Base-by-base conservation (phyloP, 2,329 filamentous ascomycete genomes). In the Blastomyces emzantsi region DNA sequence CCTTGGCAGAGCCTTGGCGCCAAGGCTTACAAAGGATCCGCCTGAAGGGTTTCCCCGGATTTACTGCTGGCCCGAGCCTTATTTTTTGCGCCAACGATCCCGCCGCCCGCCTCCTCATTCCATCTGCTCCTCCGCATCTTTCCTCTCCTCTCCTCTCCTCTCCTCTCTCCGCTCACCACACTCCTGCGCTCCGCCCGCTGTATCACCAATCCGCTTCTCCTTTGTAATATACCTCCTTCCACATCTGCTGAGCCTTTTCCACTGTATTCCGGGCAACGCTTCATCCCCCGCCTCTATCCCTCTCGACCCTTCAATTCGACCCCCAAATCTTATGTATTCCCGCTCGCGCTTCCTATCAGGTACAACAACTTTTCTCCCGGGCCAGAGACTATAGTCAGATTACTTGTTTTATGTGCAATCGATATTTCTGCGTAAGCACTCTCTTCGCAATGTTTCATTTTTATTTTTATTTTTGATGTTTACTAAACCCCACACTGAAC, bases 21-120 rank as follows among this genome's bases (percentile, higher is more conserved):
- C 30, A n/a, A 43, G 30, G 15, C 28, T 36, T 19, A 36, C 57
- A 60, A 47, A 7, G 41, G 45, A 62, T 52, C 61, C 52, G 49
- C 36, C 60, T 54, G 28, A 11, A 55, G 22, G 36, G 22, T 55
- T 62, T 62, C 61, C 61, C 61, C 61, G 51, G 61, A 62, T 62
- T 62, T 62, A 45, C 61, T 62, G 36, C 47, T 60, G 57, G 41
- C 25, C 57, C 57, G 51, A 25, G 25, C 39, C 33, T 62, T 30
- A 54, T 30, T 55, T 52, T 49, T 25, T 30, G 25, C 45, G 19
- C 45, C 47, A 51, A 54, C 47, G n/a, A 17, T 45, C 33, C 57
- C 45, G n/a, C 30, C 58, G 19, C 9, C 36, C 36, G 36, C 9
- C 36, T 39, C 36, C 9, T 39, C 9, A 36, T 5, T 9, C 7